phyloP scores from a whole-genome alignment of 129 eudicot species.

The Flaveria ramosissima region DNA sequence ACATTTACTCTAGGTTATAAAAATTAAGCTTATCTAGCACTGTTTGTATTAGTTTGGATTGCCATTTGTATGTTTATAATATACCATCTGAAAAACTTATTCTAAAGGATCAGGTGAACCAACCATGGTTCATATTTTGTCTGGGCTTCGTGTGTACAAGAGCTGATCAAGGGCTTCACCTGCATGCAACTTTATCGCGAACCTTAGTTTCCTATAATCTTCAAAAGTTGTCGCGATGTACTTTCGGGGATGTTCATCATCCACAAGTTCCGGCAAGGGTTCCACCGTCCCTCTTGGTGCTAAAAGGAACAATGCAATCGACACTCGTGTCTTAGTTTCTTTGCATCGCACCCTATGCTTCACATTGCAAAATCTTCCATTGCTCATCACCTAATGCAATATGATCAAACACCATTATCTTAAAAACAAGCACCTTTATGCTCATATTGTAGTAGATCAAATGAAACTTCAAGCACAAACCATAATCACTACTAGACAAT shows the following conservation, averaged over 20 bases:
- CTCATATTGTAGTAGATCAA: no score
- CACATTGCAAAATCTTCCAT: slow-evolving; percentile 67
- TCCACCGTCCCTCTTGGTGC: slow-evolving; percentile 62
- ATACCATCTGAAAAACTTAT: no score
- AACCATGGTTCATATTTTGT: slow-evolving; percentile 9
- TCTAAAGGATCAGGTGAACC: not conserved
- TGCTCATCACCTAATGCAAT: slow-evolving; percentile 67
- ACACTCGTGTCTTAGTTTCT: slow-evolving; percentile 56
- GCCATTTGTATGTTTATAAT: no score
- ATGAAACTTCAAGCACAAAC: no score
- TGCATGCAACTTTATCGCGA: slow-evolving; percentile 43
- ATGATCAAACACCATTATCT: not conserved
- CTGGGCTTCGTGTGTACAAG: slow-evolving; percentile 31
- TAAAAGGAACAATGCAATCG: slow-evolving; percentile 75
- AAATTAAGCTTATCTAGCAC: no score
- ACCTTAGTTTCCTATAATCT: slow-evolving; percentile 53
- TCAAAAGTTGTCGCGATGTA: slow-evolving; percentile 52
- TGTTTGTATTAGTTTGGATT: no score
- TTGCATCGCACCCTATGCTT: slow-evolving; percentile 75
- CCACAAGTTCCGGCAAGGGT: slow-evolving; percentile 56
- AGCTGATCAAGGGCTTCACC: slow-evolving; percentile 66
- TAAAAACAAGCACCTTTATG: no score
- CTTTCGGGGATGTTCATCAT: slow-evolving; percentile 58
- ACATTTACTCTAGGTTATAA: no score
- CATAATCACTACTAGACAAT: no score